phyloP scores from a whole-genome alignment of 2,329 filamentous ascomycete genomes.

The Rutstroemia sp. region DNA sequence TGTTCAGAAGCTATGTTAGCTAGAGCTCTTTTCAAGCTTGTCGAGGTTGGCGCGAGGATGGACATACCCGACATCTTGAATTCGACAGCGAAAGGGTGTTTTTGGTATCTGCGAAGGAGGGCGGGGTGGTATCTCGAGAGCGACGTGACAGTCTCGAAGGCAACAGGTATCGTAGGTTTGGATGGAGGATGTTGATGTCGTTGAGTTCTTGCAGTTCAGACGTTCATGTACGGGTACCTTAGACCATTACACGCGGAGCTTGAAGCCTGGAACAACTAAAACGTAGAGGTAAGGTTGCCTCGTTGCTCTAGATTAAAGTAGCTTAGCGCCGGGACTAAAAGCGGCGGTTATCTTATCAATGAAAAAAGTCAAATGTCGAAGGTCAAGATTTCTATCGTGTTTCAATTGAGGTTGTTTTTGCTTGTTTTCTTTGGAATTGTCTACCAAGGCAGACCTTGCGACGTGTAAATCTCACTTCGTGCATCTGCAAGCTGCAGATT shows the following conservation, averaged over 20 bases:
- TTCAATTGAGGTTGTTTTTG: neutral
- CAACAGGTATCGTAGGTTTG: neutral
- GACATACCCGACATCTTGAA: slow-evolving; percentile 34
- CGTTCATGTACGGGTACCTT: neutral
- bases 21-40: slow-evolving; percentile 14
- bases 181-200: neutral
- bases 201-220: neutral
- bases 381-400: slow-evolving; percentile 4
- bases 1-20: slow-evolving; percentile 33
- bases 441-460: neutral
- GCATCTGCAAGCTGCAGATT: neutral
- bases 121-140: neutral
- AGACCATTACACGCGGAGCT: slow-evolving; percentile 6
- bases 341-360: slow-evolving; percentile 8
- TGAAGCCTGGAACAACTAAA: slow-evolving; percentile 8
- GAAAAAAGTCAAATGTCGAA: slow-evolving; percentile 2
- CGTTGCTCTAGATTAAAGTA: neutral
- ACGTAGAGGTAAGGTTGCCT: neutral
- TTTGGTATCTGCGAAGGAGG: neutral
- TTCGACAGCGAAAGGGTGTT: neutral
- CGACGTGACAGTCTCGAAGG: neutral
- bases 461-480: neutral
- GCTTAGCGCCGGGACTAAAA: slow-evolving; percentile 4
- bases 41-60: slow-evolving; percentile 7
- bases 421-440: neutral